phyloP scores from a whole-genome alignment of 805 yeast genomes.

The Saturnispora quitensis region DNA sequence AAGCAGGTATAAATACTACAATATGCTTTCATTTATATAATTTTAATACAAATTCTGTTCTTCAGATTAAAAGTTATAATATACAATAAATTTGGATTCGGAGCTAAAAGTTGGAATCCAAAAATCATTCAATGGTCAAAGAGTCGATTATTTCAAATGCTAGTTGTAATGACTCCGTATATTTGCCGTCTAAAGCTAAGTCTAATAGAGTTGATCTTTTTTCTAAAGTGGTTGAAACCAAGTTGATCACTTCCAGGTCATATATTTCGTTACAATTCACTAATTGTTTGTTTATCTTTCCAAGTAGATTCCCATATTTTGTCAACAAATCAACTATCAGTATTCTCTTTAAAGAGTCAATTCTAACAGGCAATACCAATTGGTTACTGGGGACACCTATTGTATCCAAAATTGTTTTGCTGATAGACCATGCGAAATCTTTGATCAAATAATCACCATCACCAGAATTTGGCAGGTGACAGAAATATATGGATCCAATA shows the following conservation, averaged over 20 bases:
- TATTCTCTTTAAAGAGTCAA: constrained; percentile 18
- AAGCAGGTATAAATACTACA: background rate
- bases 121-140: background rate
- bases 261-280: background rate
- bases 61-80: background rate
- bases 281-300: background rate
- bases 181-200: background rate
- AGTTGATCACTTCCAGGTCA: background rate
- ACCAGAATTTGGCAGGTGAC: constrained; percentile 11
- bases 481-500: constrained; percentile 25
- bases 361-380: constrained; percentile 19
- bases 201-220: constrained; percentile 13
- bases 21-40: background rate
- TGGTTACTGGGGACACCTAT: constrained; percentile 17
- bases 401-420: constrained; percentile 16
- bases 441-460: background rate
- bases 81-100: background rate
- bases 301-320: constrained; percentile 1
- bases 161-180: constrained; percentile 1
- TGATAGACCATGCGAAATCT: constrained; percentile 22
- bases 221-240: constrained; percentile 8
- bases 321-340: constrained; percentile 7
- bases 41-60: background rate
- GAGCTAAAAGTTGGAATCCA: background rate
- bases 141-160: constrained; percentile 9